Base-by-base conservation (phyloP, 352 stramenopile species). In the Phytophthora tentaculata region DNA sequence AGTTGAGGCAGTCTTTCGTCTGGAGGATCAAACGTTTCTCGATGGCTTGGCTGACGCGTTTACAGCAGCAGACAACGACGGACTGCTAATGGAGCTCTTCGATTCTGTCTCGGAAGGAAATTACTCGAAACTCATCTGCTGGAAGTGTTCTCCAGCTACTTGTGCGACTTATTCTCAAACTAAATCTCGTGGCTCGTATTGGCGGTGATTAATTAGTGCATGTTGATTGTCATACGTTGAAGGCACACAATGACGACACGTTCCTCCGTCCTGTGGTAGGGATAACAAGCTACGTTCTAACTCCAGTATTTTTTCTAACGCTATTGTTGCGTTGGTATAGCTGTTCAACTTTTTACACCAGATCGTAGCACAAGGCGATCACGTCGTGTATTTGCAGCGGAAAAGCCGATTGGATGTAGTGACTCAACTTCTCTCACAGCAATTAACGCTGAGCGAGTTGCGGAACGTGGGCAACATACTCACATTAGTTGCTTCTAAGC, bases 241-340 rank as follows among this genome's bases (percentile, higher is more conserved):
- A 65, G 35, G 8, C 43, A 2, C 73, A 80, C 23, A 67, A 17
- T 12, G 60, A 69, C 16, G 56, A 73, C n/a, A 80, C 73, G 4
- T 76, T 80, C 48, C 56, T 79, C 28, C 73, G 73, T n/a, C 73
- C 73, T 13, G 49, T 70, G 37, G 67, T 74, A 71, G 8, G 29
- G 17, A n/a, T 3, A 37, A 2, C 19, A 20, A 24, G 14, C 19
- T 48, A 29, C 13, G 8, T 13, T 28, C 16, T 24, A 35, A 32
- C 26, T 1, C 8, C 7, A 10, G 19, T n/a, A 17, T 17, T 37
- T 1, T 44, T 35, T 43, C 47, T 64, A 37, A 32, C 13, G 37
- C 47, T 26, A 13, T 3, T 45, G 5, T 47, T 53, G 12, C 47
- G 29, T 58, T 32, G 9, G 35, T 63, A 20, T 23, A 73, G 65